Base-by-base conservation (phyloP, 257 asterid species). In the Gentiana dahurica region DNA sequence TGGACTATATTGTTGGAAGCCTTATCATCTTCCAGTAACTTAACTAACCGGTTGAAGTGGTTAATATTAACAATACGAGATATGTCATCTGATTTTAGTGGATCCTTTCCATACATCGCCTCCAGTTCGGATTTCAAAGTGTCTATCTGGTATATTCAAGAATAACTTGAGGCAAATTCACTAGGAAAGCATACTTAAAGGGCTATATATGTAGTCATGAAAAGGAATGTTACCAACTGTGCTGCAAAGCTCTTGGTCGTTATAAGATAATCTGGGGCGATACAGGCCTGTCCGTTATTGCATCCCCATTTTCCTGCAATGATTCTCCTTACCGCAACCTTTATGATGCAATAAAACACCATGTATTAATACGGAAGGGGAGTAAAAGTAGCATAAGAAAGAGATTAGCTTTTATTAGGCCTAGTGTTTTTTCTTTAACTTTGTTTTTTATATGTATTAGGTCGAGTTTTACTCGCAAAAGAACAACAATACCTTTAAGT, bases 281-380 rank as follows among this genome's bases (percentile, higher is more conserved):
- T 56, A 43, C 96, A 91, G 37, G 98, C 84, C 75, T 91, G 98
- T 63, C 98, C 98, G 35, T 73, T 87, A 76, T 87, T 91, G 74
- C 92, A 69, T 62, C 89, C 95, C 96, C 96, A 91, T 71, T 91
- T 91, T 63, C 96, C 98, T 34, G 86, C 79, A 68, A 81, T 78
- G 55, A 87, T 81, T 61, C 98, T 77, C 65, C 86, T 75, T 48
- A 77, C 79, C 4, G 94, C 71, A 61, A 91, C 92, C 98, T 91
- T 54, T 49, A 44, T 49, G 66, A 73, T 36, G 49, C 38, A 54
- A 48, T 34, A 51, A 58, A 57, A 11, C 62, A 58, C 12, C 8
- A 51, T 54, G 33, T 36, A 5, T 2, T 41, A 33, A 35, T 24
- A 34, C 44, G 7, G 33, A 35, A 37, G 8, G 50, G 11, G 36